A percentile compares a stretch with the other conserved stretches of the same genome.
These are phyloP conservation scores for Pseudocercospora vitis DNA, from an alignment of 2,329 filamentous ascomycete genomes.

Conservation along the genomic window DNA sequence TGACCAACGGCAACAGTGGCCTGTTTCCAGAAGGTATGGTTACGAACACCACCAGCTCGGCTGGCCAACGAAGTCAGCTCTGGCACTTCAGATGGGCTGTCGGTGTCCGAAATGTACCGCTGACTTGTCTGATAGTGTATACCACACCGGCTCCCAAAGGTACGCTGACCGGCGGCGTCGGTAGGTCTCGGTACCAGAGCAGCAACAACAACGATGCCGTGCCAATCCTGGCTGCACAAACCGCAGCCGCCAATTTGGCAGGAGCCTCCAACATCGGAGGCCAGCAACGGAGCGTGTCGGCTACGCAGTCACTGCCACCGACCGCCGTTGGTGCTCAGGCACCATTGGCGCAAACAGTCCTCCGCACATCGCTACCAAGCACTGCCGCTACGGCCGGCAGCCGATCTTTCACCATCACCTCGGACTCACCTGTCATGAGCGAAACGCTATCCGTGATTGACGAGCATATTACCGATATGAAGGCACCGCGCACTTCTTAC, in stretches of 20 bases:
- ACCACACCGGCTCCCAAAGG: conserved; percentile 41
- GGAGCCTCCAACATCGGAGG: conserved; percentile 9
- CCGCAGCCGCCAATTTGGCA: conserved; percentile 19
- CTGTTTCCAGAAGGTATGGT: conserved; percentile 77
- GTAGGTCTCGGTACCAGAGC: conserved; percentile 22
- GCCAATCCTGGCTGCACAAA: conserved; percentile 22
- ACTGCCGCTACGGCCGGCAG: conserved; percentile 12
- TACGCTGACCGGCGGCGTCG: conserved; percentile 30
- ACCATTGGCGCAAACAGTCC: conserved; percentile 22
- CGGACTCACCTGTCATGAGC: conserved; percentile 71
- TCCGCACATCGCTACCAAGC: conserved; percentile 28
- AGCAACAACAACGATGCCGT: conserved; percentile 23
- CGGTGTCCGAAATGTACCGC: too few relatives aligned
- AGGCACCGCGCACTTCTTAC: conserved; percentile 52
- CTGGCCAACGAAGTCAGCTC: neutral
- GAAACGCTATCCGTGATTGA: conserved; percentile 95
- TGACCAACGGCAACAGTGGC: conserved; percentile 70
- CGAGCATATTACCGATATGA: conserved; percentile 91
- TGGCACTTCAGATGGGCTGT: too few relatives aligned
- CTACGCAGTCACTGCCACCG: conserved; percentile 19
- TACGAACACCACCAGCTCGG: conserved; percentile 1
- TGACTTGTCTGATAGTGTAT: conserved; percentile 39
- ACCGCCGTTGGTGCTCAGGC: conserved; percentile 15
- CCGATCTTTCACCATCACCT: conserved; percentile 26
- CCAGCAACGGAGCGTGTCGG: conserved; percentile 9